Percentiles rank a stretch among this genome's conserved stretches.
Conservation (phyloP, 306 rosid genomes). For the Citrullus mucosospermus region DNA sequence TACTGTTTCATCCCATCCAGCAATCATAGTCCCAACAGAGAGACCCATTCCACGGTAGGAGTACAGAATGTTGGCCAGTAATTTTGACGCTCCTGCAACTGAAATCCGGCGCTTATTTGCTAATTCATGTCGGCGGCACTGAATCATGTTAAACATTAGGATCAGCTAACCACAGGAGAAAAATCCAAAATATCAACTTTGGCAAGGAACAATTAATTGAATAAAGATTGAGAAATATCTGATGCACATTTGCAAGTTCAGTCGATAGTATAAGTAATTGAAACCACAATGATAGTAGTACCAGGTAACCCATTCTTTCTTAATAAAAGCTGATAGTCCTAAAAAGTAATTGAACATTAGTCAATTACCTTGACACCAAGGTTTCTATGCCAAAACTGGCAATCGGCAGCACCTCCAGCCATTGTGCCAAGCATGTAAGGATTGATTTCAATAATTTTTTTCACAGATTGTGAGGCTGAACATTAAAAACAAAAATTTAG, state of each 20-base stretch:
- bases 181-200: neutral
- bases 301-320: neutral
- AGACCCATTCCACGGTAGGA: constrained; percentile 96
- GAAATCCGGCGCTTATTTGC: constrained; percentile 91
- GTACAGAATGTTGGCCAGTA: constrained; percentile 87
- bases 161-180: neutral
- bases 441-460: constrained; percentile 44
- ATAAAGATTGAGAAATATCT: neutral
- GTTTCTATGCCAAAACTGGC: constrained; percentile 47
- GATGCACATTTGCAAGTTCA: neutral
- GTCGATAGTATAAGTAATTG: neutral
- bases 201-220: neutral
- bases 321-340: neutral
- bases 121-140: constrained; percentile 87
- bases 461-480: constrained; percentile 90
- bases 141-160: neutral
- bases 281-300: neutral
- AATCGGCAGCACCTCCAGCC: constrained; percentile 55
- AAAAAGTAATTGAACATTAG: neutral
- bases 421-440: constrained; percentile 50
- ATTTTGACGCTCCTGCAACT: constrained; percentile 92
- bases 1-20: constrained; percentile 99
- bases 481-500: neutral
- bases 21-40: constrained; percentile 97
- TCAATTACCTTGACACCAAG: constrained; percentile 33